Conservation (phyloP, 768 basidiomycete species). For the Floccularia luteovirens region DNA sequence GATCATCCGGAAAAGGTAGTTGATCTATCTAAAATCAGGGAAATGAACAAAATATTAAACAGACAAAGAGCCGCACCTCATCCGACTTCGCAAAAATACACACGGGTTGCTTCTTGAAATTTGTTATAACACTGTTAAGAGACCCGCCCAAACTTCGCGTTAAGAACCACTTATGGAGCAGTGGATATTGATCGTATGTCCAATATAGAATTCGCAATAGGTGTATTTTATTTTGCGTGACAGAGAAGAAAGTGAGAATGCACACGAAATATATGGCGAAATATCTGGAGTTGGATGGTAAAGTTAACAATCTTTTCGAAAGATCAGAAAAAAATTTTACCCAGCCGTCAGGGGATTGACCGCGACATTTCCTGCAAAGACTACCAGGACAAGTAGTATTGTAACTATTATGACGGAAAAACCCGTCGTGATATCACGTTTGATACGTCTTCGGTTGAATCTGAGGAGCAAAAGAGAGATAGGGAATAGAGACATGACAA, state of each 20-base stretch:
- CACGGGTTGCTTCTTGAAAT: conserved; percentile 43
- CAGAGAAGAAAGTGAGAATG: conserved; percentile 37
- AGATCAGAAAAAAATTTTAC: conserved; percentile 21
- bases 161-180: conserved; percentile 28
- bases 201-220: conserved; percentile 50
- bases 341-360: conserved; percentile 48
- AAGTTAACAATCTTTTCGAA: background rate
- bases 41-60: background rate
- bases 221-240: conserved; percentile 46
- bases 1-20: conserved; percentile 55
- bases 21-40: conserved; percentile 36
- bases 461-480: conserved; percentile 51
- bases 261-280: conserved; percentile 55
- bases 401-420: conserved; percentile 33
- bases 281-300: conserved; percentile 31
- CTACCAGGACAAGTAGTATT: conserved; percentile 27
- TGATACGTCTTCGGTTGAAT: conserved; percentile 57
- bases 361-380: conserved; percentile 55
- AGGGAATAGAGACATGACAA: conserved; percentile 60
- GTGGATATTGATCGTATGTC: conserved; percentile 53
- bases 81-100: conserved; percentile 58
- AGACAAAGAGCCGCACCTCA: conserved; percentile 34
- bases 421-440: conserved; percentile 29
- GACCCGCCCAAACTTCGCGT: conserved; percentile 34
- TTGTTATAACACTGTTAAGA: conserved; percentile 37